Evolutionary conservation across 805 yeast species (phyloP).

Genomic region (Suhomyces sp.): DNA sequence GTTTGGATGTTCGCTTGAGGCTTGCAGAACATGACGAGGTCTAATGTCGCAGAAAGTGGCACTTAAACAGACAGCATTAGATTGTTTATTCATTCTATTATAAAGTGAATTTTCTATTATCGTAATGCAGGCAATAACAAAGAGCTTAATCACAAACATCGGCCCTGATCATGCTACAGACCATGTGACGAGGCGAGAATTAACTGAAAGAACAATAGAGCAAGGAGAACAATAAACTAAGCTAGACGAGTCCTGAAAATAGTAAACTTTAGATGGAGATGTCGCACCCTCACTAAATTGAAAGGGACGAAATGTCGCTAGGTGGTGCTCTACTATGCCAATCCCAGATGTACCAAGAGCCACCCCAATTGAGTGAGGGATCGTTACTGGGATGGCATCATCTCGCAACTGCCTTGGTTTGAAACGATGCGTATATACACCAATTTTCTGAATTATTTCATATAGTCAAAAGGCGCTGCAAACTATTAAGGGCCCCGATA

Average conservation of each 20-base stretch:
- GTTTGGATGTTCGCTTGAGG: background rate
- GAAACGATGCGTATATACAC: background rate
- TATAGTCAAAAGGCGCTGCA: background rate
- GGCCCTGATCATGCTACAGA: background rate
- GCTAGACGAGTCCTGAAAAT: conserved; percentile 4
- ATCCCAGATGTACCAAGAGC: background rate
- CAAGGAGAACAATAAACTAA: background rate
- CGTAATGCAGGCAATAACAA: background rate
- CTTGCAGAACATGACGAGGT: background rate
- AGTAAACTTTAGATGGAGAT: background rate
- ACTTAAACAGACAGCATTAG: background rate
- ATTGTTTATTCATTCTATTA: background rate
- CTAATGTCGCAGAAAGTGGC: background rate
- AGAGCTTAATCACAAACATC: background rate
- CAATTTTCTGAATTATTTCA: background rate
- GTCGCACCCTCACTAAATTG: conserved; percentile 1
- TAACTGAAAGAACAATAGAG: background rate
- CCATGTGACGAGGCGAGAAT: background rate
- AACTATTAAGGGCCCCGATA: background rate
- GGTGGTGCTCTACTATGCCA: background rate
- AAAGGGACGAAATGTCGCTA: background rate
- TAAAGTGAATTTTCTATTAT: background rate
- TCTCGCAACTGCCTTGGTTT: background rate
- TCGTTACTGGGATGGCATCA: background rate
- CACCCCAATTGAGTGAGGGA: background rate